phyloP scores from a whole-genome alignment of 495 filamentous ascomycete genomes.

The Talaromyces trachyspermus region DNA sequence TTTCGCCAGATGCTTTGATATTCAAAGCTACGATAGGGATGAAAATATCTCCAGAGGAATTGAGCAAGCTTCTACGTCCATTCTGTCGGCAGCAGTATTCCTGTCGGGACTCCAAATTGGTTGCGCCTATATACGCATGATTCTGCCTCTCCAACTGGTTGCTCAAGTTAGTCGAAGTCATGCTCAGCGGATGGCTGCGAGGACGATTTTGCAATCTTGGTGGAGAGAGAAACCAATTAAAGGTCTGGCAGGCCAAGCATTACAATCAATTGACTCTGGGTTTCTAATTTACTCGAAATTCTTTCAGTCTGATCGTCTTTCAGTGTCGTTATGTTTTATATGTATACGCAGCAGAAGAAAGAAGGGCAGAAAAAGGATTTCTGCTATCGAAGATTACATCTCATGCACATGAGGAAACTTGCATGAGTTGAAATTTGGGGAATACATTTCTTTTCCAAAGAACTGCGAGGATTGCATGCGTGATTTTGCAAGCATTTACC shows the following conservation, averaged over 20 bases:
- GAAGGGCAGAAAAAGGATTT: too few relatives aligned
- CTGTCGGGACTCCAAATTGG: conserved; percentile 4
- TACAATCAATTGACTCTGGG: neutral
- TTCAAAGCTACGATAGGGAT: neutral
- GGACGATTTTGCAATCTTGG: conserved; percentile 2
- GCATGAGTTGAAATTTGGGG: too few relatives aligned
- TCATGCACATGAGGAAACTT: too few relatives aligned
- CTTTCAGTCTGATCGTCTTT: too few relatives aligned
- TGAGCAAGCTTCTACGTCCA: neutral
- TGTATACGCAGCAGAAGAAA: too few relatives aligned
- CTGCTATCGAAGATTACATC: too few relatives aligned
- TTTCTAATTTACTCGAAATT: too few relatives aligned
- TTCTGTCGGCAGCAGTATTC: conserved; percentile 2
- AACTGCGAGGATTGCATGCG: too few relatives aligned
- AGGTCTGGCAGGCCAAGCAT: neutral
- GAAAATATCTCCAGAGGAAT: neutral
- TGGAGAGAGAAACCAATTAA: neutral
- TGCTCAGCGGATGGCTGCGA: neutral
- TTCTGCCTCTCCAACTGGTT: conserved; percentile 1
- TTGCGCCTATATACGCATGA: conserved; percentile 6
- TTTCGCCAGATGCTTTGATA: neutral
- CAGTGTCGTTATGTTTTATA: too few relatives aligned
- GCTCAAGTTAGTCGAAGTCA: conserved; percentile 1
- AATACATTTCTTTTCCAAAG: too few relatives aligned
- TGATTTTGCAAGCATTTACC: too few relatives aligned